Percentiles rank a stretch among this genome's conserved stretches.
Evolutionary conservation across 1,284 basidiomycete genomes (phyloP).

Genomic region (Xerocomus cyaneibrunnescens): DNA sequence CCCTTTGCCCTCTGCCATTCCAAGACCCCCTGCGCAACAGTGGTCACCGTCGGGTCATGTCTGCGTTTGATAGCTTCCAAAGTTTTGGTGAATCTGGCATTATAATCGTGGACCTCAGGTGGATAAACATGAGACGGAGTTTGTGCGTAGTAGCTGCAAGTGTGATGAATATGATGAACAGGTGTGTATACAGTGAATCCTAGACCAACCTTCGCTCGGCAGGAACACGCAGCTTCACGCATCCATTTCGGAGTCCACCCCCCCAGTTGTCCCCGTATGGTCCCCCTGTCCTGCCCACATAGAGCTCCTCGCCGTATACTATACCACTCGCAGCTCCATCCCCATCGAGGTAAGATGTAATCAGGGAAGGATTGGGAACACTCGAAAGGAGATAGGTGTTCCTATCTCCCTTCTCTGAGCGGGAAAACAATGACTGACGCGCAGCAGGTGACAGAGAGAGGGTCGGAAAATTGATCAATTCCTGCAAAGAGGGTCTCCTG

Average conservation of each 20-base stretch:
- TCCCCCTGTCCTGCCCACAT: background rate
- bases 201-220: conserved; percentile 63
- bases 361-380: conserved; percentile 64
- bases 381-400: conserved; percentile 57
- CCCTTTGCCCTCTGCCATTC: conserved; percentile 66
- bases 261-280: conserved; percentile 31
- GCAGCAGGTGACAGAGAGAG: conserved; percentile 69
- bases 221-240: conserved; percentile 67
- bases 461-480: conserved; percentile 82
- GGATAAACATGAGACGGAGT: conserved; percentile 76
- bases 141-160: conserved; percentile 80
- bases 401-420: conserved; percentile 33
- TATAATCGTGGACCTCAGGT: conserved; percentile 93
- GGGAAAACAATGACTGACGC: conserved; percentile 63
- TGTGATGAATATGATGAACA: background rate
- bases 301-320: conserved; percentile 7
- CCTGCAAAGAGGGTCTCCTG: conserved; percentile 46
- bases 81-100: conserved; percentile 85
- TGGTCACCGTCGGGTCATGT: conserved; percentile 98
- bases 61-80: conserved; percentile 91
- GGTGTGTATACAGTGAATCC: conserved; percentile 3
- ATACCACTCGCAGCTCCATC: conserved; percentile 13
- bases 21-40: conserved; percentile 88
- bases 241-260: conserved; percentile 35
- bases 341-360: conserved; percentile 30